Percentiles rank a stretch among this genome's conserved stretches.
phyloP scores from a whole-genome alignment of 768 basidiomycete species.

The Panaeolus papilionaceus region DNA sequence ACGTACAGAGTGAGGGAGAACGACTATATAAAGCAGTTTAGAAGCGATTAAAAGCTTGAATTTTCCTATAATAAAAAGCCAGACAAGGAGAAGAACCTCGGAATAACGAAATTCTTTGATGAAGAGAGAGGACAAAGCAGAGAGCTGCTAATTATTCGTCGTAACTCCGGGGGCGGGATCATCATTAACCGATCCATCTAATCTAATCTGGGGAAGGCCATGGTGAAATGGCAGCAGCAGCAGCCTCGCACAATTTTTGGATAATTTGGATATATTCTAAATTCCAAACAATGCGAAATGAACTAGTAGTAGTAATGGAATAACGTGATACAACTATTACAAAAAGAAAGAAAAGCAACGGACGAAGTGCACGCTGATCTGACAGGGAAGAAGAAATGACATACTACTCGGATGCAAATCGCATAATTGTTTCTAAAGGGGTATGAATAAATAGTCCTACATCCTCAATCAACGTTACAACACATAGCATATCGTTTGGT shows the following conservation, averaged over 20 bases:
- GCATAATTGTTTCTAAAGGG: not conserved
- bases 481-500: constrained; percentile 3
- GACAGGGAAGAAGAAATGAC: not conserved
- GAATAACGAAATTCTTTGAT: not conserved
- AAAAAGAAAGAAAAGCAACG: not conserved
- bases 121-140: not conserved
- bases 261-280: not conserved
- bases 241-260: not conserved
- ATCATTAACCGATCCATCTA: not conserved
- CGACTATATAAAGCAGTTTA: no score
- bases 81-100: no score
- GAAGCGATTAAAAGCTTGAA: no score
- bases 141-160: not conserved
- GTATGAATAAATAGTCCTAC: constrained; percentile 1
- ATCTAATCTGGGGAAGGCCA: not conserved
- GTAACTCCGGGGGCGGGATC: not conserved
- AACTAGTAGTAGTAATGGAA: constrained; percentile 11
- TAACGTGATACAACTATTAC: not conserved
- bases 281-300: constrained; percentile 5
- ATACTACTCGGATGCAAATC: not conserved
- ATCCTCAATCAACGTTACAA: constrained; percentile 6
- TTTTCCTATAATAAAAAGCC: no score
- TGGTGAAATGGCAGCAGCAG: not conserved
- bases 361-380: not conserved
- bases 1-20: not conserved